Conservation (phyloP, 2,329 filamentous ascomycete species). For the Aspergillus vadensis region DNA sequence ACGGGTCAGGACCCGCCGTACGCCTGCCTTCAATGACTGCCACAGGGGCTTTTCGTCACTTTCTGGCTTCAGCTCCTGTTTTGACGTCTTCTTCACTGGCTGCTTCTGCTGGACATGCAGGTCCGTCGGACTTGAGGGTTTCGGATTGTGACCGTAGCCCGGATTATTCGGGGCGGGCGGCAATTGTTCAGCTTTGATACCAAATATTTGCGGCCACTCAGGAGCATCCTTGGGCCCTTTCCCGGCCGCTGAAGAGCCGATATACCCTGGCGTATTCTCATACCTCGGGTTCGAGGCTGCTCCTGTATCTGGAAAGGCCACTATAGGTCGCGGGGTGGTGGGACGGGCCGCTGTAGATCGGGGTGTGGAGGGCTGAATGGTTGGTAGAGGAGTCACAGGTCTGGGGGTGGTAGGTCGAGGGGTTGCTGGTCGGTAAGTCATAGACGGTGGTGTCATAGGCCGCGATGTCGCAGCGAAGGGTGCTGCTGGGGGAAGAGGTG, state of each 20-base stretch:
- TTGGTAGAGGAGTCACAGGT: background rate
- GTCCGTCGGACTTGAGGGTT: background rate
- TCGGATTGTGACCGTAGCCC: background rate
- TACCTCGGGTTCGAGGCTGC: background rate
- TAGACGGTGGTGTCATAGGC: background rate
- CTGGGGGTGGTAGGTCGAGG: background rate
- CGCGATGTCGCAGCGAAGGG: background rate
- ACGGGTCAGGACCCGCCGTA: slow-evolving; percentile 4
- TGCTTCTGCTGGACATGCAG: background rate
- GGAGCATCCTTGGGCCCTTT: background rate
- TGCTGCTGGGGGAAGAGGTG: background rate
- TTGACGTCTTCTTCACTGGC: background rate
- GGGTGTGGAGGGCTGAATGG: background rate
- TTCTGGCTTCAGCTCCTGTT: background rate
- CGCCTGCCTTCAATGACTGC: slow-evolving; percentile 3
- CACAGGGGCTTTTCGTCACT: slow-evolving; percentile 1
- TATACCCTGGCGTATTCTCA: background rate
- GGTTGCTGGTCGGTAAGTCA: background rate
- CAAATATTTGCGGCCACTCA: background rate
- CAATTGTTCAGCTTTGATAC: background rate
- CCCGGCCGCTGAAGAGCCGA: background rate
- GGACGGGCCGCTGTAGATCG: background rate
- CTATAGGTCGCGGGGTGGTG: background rate
- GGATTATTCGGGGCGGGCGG: background rate
- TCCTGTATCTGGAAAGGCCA: background rate